Percentiles rank a stretch among this genome's conserved stretches.
These are phyloP conservation scores for Fagopyrum esculentum DNA, from an alignment of 148 eudicot genomes.

Conservation along the genomic window DNA sequence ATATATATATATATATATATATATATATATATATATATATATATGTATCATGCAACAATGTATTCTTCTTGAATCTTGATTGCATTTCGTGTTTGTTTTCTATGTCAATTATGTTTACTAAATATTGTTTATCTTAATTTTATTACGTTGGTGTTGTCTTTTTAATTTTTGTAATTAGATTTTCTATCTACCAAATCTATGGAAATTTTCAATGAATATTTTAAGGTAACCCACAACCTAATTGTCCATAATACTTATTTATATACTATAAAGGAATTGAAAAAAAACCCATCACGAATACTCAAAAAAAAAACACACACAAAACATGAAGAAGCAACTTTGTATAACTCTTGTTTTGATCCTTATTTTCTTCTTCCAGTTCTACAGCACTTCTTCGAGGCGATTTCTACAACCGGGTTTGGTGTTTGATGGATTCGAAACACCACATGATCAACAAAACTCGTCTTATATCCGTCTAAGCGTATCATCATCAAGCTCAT, in stretches of 20 bases:
- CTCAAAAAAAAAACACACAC: not conserved
- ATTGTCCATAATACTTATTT: not conserved
- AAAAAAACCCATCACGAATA: not conserved
- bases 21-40: too few relatives aligned
- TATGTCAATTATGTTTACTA: too few relatives aligned
- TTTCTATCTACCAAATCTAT: too few relatives aligned
- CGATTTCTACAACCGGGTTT: not conserved
- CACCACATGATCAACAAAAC: not conserved
- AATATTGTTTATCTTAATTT: too few relatives aligned
- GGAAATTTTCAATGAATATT: too few relatives aligned
- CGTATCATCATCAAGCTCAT: constrained; percentile 10
- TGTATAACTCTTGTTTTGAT: constrained; percentile 1
- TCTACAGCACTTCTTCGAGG: not conserved
- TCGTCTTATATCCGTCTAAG: constrained; percentile 7
- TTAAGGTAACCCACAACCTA: not conserved
- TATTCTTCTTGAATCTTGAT: too few relatives aligned
- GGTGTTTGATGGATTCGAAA: not conserved
- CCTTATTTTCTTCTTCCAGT: constrained; percentile 2
- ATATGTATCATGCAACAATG: too few relatives aligned
- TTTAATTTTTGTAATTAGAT: not conserved
- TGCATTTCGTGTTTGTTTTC: too few relatives aligned
- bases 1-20: too few relatives aligned
- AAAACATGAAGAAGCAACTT: not conserved
- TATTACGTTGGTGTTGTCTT: not conserved
- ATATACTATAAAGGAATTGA: not conserved